A percentile compares a stretch with the other conserved stretches of the same genome.
These are phyloP conservation scores for Venturia asperata DNA, from an alignment of 2,329 filamentous ascomycete species.

Conservation along the genomic window DNA sequence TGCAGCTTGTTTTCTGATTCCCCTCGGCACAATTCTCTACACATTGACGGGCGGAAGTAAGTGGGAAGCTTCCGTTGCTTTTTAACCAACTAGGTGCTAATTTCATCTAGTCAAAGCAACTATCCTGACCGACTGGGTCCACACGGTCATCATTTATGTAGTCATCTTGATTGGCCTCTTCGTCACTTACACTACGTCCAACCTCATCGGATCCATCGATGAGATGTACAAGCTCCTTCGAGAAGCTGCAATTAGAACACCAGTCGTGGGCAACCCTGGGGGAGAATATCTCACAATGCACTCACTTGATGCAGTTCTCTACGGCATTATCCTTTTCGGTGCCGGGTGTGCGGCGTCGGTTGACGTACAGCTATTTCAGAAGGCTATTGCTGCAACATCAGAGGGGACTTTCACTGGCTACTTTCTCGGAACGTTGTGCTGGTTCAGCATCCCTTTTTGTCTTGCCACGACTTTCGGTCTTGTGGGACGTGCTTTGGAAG, in stretches of 20 bases:
- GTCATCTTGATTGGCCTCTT: slow-evolving; percentile 24
- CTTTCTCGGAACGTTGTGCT: slow-evolving; percentile 24
- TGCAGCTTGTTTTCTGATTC: slow-evolving; percentile 25
- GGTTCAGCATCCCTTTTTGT: slow-evolving; percentile 25
- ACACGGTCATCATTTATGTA: slow-evolving; percentile 24
- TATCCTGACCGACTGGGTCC: slow-evolving; percentile 23
- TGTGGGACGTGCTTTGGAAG: slow-evolving; percentile 25
- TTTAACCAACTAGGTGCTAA: background rate
- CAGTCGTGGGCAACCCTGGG: slow-evolving; percentile 26
- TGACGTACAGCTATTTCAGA: slow-evolving; percentile 28
- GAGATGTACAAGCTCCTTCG: slow-evolving; percentile 26
- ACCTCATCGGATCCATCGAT: slow-evolving; percentile 24
- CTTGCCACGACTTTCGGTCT: slow-evolving; percentile 26
- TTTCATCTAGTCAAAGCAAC: slow-evolving; percentile 23
- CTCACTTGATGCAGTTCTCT: slow-evolving; percentile 23
- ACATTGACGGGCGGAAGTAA: slow-evolving; percentile 25
- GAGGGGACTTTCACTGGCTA: slow-evolving; percentile 23
- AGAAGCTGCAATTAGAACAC: slow-evolving; percentile 22
- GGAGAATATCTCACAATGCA: slow-evolving; percentile 26
- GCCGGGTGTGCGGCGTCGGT: slow-evolving; percentile 21
- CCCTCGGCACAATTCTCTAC: slow-evolving; percentile 26
- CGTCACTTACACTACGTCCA: slow-evolving; percentile 23
- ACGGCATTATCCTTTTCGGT: slow-evolving; percentile 24
- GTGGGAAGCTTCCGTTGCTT: background rate
- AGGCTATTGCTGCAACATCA: slow-evolving; percentile 26